Evolutionary conservation across 2,329 filamentous ascomycete species (phyloP), one percentile per base, ranked within the genome.

Genomic region (Aspergillus jensenii): DNA sequence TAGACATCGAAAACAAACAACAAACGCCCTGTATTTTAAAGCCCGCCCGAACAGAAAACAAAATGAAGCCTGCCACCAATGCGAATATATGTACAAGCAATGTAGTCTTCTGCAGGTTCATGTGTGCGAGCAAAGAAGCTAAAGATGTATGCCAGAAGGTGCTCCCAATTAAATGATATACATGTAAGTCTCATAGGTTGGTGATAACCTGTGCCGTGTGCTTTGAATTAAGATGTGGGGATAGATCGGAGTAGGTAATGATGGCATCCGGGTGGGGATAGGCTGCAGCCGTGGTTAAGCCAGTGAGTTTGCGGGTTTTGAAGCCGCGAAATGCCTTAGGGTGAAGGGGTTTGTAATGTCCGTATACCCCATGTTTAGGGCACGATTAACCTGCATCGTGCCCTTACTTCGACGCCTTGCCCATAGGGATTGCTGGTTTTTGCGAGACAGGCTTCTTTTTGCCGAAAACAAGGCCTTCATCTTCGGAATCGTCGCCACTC

Each of bases 391-490:
- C 56, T 57, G 47, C 27, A 46, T 52, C 47, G 50, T 33, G 52
- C 53, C 41, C 60, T 35, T 57, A 52, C 48, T 62, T 62, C 7
- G 60, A 49, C 6, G 31, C 35, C 17, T 59, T 59, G 23, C 58
- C 49, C 33, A 60, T 45, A 55, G 50, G 55, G 46, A 66, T 63
- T 39, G 33, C 58, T 33, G 59, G 65, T 50, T 63, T 65, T 55
- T 70, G 66, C 27, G 64, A 59, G 4, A 61, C 52, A 5, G 68
- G 55, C 37, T 70, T 71, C 59, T 69, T 71, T 58, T 72, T 75
- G 27, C 75, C 74, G 58, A 78, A 74, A 21, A 76, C 66, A 35
- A 78, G 70, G 3, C 67, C 74, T 67, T 78, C 76, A 35, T 78
- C 76, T 62, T 77, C 76, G 2, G 75, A 77, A 19, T 77, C 74